Evolutionary conservation across 1,284 basidiomycete genomes (phyloP), one percentile per base, ranked within the genome.

Genomic region (Anthracocystis walkeri): DNA sequence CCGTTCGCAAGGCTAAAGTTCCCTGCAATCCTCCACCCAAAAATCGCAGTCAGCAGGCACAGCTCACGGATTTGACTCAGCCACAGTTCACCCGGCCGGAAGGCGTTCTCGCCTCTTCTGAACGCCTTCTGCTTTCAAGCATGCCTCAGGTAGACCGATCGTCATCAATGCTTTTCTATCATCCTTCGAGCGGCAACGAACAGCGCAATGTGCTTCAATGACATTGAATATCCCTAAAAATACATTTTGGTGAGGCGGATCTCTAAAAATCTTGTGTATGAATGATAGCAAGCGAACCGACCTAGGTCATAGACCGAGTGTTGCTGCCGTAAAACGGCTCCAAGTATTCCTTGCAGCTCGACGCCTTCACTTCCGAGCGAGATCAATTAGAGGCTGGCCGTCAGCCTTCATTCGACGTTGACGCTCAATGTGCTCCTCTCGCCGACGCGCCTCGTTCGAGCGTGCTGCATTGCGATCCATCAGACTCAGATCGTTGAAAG

Each of bases 351-450:
- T n/a, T n/a, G n/a, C n/a, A n/a, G n/a, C n/a, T n/a, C n/a, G 41
- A 23, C 33, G 20, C 20, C 7, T 33, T n/a, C 38, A 70, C 50
- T 57, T 70, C 20, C 68, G 68, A 41, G 42, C 53, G 8, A 78
- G 57, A 25, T 76, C 76, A 20, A 76, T 55, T 27, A 78, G 52
- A 3, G 76, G 76, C 59, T 72, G 69, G 11, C 73, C 76, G 6
- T 75, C 72, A 5, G 72, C 55, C 31, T 68, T 68, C 60, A 65
- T 62, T 21, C 66, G 23, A 20, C 74, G 56, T 42, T 70, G 66
- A 23, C 77, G 58, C 51, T 79, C 77, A 20, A 60, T 54, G 3
- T 55, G 58, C 20, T 77, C 74, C 16, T 75, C 77, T 14, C 67
- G 35, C 25, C 77, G 41, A 18, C 62, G 52, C 18, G 61, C 66